These are phyloP conservation scores for Talaromyces marneffei DNA, from an alignment of 2,329 filamentous ascomycete genomes.

Conservation along the genomic window DNA sequence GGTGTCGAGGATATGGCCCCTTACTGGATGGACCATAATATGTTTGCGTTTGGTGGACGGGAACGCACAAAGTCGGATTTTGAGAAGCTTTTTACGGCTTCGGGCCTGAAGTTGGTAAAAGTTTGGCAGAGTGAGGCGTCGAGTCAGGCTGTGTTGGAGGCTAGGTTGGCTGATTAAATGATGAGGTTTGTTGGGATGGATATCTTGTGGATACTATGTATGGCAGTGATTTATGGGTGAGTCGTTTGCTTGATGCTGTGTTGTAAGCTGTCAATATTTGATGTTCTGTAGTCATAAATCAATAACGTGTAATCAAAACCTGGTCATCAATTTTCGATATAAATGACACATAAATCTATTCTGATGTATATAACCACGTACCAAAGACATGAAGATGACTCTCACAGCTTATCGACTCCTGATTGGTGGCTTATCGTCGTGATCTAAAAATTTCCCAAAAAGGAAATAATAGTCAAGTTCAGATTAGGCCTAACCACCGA, in stretches of 20 bases:
- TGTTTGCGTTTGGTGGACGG: conserved; percentile 29
- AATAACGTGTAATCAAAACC: neutral
- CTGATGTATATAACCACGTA: neutral
- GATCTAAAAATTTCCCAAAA: neutral
- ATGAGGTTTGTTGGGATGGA: no score
- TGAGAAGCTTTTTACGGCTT: conserved; percentile 17
- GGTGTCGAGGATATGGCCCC: conserved; percentile 23
- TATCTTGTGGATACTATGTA: no score
- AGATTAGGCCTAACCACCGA: neutral
- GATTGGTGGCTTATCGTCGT: neutral
- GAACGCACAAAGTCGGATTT: conserved; percentile 25
- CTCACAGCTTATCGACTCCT: neutral
- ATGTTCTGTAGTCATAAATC: neutral
- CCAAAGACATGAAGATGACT: neutral
- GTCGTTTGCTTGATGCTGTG: neutral
- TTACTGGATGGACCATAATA: conserved; percentile 27
- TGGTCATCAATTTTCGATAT: neutral
- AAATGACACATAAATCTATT: neutral
- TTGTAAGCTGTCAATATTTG: no score
- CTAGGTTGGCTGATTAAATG: conserved; percentile 1
- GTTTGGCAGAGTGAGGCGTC: conserved; percentile 19
- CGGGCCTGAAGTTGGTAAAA: conserved; percentile 23
- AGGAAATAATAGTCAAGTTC: neutral
- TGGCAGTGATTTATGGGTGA: no score
- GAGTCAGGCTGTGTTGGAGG: conserved; percentile 16